Evolutionary conservation across 2,329 filamentous ascomycete species (phyloP), one percentile per base, ranked within the genome.

Genomic region (Cladosporium sp.): DNA sequence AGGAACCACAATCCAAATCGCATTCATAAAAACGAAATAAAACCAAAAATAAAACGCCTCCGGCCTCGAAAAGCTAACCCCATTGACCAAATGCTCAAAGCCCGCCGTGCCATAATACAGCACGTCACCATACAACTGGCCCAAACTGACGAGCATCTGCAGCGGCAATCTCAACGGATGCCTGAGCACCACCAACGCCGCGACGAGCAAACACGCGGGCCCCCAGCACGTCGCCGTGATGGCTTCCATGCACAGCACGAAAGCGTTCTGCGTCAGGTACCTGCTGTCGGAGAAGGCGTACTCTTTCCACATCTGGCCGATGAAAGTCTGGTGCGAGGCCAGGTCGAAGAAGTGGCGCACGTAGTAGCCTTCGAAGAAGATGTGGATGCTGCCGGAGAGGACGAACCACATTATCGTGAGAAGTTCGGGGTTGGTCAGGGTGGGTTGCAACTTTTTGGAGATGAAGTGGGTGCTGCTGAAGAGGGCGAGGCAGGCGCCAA

Each of bases 271-370:
- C 2, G 85, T 90, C 59, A 96, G 73, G 64, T 96, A 96, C 38
- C 90, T 80, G 49, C 89, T 95, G 71, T 96, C 90, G 2, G 88
- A 91, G 29, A 91, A 77, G 3, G 88, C 79, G 66, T 96, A 96
- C 69, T 96, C 90, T 66, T 96, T 96, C 90, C 90, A 96, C 39
- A 95, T 75, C 72, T 96, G 89, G 2, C 85, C 88, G 51, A 91
- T 85, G 7, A 93, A 71, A 49, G 84, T 83, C 65, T 89, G 85
- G 53, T 81, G 81, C 8, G 79, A 73, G 0, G 83, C 81, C 65
- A 96, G 77, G 19, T 71, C 73, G 18, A 74, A 70, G 66, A 88
- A 85, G 65, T 91, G 82, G 56, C 80, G 68, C 55, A 90, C 77
- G 65, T 89, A 95, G 68, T 95, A 95, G 32, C 85, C 88, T 73